Evolutionary conservation across 1,139 yeast genomes (phyloP).

Genomic region (Nadsonia commutata): DNA sequence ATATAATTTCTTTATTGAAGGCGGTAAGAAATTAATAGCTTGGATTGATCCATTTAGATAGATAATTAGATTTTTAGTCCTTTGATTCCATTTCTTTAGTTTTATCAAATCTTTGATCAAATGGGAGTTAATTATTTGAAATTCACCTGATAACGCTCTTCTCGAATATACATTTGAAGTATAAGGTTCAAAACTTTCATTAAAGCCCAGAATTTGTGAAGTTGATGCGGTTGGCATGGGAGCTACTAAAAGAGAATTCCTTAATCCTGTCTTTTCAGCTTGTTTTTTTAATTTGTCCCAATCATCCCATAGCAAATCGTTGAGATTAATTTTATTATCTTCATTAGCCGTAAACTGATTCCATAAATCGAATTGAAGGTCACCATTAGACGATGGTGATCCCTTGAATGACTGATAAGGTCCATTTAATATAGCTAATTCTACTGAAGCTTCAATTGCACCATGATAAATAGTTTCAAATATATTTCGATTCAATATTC

Average conservation of each 20-base stretch:
- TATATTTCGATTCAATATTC: conserved; percentile 44
- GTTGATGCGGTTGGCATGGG: conserved; percentile 90
- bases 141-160: conserved; percentile 67
- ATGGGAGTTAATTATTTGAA: conserved; percentile 62
- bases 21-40: conserved; percentile 49
- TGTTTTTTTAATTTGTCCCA: conserved; percentile 47
- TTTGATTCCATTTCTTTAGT: conserved; percentile 54
- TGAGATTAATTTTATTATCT: background rate
- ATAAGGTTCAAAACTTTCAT: conserved; percentile 69
- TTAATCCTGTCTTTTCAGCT: conserved; percentile 39
- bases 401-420: conserved; percentile 46
- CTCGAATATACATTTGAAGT: conserved; percentile 68
- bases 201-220: conserved; percentile 65
- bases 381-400: conserved; percentile 59
- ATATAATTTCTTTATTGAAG: conserved; percentile 49
- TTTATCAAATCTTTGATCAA: conserved; percentile 54
- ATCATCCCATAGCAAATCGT: conserved; percentile 17
- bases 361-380: conserved; percentile 63
- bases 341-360: conserved; percentile 40
- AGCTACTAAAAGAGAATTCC: conserved; percentile 63
- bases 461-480: conserved; percentile 78
- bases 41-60: conserved; percentile 69
- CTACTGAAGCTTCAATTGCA: conserved; percentile 57
- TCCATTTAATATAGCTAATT: conserved; percentile 44
- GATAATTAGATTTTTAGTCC: conserved; percentile 55